Evolutionary conservation across 2,329 filamentous ascomycete species (phyloP).

Genomic region (Hypoxylon sp.): DNA sequence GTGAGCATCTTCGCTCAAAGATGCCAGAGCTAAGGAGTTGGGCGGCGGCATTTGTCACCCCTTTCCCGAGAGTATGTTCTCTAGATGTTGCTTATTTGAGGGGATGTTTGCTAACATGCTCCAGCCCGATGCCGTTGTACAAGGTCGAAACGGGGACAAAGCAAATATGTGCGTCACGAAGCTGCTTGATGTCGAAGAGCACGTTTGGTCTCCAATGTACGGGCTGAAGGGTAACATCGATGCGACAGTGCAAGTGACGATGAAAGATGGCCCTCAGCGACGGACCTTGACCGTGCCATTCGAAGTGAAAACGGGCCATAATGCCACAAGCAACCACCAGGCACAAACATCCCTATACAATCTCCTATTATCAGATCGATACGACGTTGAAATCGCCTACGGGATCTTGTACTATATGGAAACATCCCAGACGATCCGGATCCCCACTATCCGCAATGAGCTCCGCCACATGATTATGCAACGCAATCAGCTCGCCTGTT

Average conservation of each 20-base stretch:
- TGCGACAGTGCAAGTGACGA: constrained; percentile 90
- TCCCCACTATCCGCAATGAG: constrained; percentile 88
- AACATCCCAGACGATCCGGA: constrained; percentile 85
- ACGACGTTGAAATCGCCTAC: constrained; percentile 91
- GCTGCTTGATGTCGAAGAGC: constrained; percentile 95
- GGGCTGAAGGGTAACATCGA: constrained; percentile 98
- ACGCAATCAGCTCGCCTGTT: constrained; percentile 89
- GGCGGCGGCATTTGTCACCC: constrained; percentile 85
- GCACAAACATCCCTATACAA: constrained; percentile 97
- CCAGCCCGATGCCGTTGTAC: constrained; percentile 78
- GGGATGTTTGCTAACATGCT: constrained; percentile 52
- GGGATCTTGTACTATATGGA: constrained; percentile 97
- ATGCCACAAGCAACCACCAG: constrained; percentile 84
- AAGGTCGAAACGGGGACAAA: constrained; percentile 82
- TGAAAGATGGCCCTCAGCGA: constrained; percentile 77
- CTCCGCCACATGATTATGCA: constrained; percentile 97
- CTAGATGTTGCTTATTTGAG: constrained; percentile 3
- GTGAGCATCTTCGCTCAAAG: constrained; percentile 85
- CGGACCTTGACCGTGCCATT: constrained; percentile 89
- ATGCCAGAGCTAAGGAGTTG: constrained; percentile 85
- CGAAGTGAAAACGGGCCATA: constrained; percentile 94
- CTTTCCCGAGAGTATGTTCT: constrained; percentile 73
- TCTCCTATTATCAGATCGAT: constrained; percentile 90
- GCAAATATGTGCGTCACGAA: constrained; percentile 91
- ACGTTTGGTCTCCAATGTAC: constrained; percentile 98